A percentile compares a stretch with the other conserved stretches of the same genome.
Evolutionary conservation across 768 basidiomycete genomes (phyloP).

Genomic region (Kwoniella shandongensis): DNA sequence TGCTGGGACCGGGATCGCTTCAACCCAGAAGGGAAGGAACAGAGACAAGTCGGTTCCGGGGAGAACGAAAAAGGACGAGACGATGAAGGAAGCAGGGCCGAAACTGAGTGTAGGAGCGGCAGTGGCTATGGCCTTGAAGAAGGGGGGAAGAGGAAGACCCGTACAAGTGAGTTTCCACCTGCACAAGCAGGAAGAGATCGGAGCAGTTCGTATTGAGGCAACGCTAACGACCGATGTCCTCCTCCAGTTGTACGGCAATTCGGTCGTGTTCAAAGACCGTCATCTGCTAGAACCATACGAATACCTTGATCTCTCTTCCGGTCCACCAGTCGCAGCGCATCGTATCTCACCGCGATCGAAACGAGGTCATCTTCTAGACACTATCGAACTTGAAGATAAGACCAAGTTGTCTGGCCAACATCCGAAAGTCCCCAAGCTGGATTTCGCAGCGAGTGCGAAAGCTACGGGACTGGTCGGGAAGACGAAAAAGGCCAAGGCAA

Average conservation of each 20-base stretch:
- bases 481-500: conserved; percentile 26
- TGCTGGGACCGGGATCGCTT: not conserved
- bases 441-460: conserved; percentile 47
- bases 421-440: conserved; percentile 43
- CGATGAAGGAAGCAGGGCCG: conserved; percentile 6
- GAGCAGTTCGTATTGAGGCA: not conserved
- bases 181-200: not conserved
- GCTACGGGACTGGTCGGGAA: conserved; percentile 31
- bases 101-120: conserved; percentile 28
- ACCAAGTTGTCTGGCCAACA: conserved; percentile 44
- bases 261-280: conserved; percentile 50
- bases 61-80: conserved; percentile 10
- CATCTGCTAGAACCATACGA: conserved; percentile 43
- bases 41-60: conserved; percentile 24
- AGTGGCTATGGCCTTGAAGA: conserved; percentile 44
- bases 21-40: conserved; percentile 1
- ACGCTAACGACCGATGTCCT: not conserved
- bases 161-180: conserved; percentile 28
- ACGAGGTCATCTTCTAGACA: conserved; percentile 34
- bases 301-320: conserved; percentile 50
- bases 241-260: conserved; percentile 44
- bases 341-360: conserved; percentile 43
- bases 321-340: conserved; percentile 44
- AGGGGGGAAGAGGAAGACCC: conserved; percentile 43
- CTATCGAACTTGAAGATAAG: conserved; percentile 47